Percentiles rank a stretch among this genome's conserved stretches.
phyloP scores from a whole-genome alignment of 1,284 basidiomycete species.

The Pseudozyma thailandica region DNA sequence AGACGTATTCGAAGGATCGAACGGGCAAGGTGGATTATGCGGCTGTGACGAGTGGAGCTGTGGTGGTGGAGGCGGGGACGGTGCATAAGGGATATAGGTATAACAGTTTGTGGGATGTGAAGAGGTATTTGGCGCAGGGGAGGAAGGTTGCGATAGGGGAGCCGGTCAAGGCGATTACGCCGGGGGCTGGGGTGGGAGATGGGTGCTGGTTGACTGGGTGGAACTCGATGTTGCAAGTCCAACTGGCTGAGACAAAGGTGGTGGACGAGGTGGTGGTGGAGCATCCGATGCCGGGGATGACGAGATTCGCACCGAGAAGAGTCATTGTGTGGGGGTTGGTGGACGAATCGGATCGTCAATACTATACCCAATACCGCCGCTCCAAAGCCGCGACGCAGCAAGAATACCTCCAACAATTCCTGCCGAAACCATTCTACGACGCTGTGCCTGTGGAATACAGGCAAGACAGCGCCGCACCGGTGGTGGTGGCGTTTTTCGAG shows the following conservation, averaged over 20 bases:
- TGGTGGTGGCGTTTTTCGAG: slow-evolving; percentile 27
- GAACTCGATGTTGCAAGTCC: slow-evolving; percentile 33
- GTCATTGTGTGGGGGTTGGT: slow-evolving; percentile 36
- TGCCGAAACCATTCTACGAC: slow-evolving; percentile 12
- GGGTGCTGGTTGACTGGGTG: slow-evolving; percentile 49
- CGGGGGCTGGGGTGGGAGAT: slow-evolving; percentile 18
- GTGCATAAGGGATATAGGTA: slow-evolving; percentile 36
- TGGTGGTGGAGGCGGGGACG: slow-evolving; percentile 28
- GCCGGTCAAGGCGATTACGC: slow-evolving; percentile 45
- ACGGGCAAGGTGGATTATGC: slow-evolving; percentile 38
- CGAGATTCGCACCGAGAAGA: slow-evolving; percentile 21
- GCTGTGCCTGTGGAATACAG: slow-evolving; percentile 32
- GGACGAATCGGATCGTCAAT: slow-evolving; percentile 26
- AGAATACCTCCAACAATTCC: slow-evolving; percentile 14
- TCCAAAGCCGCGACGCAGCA: slow-evolving; percentile 5
- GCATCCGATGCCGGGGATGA: slow-evolving; percentile 43
- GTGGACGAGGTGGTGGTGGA: slow-evolving; percentile 37
- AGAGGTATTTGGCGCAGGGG: slow-evolving; percentile 31
- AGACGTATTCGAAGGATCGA: slow-evolving; percentile 30
- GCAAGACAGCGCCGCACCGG: slow-evolving; percentile 14
- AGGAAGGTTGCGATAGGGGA: slow-evolving; percentile 43
- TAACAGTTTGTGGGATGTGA: slow-evolving; percentile 45
- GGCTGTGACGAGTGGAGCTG: slow-evolving; percentile 30
- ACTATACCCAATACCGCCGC: slow-evolving; percentile 25
- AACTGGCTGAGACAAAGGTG: slow-evolving; percentile 28